Percentiles rank a stretch among this genome's conserved stretches.
Conservation (phyloP, 768 basidiomycete genomes). For the Gymnopilus junonius region DNA sequence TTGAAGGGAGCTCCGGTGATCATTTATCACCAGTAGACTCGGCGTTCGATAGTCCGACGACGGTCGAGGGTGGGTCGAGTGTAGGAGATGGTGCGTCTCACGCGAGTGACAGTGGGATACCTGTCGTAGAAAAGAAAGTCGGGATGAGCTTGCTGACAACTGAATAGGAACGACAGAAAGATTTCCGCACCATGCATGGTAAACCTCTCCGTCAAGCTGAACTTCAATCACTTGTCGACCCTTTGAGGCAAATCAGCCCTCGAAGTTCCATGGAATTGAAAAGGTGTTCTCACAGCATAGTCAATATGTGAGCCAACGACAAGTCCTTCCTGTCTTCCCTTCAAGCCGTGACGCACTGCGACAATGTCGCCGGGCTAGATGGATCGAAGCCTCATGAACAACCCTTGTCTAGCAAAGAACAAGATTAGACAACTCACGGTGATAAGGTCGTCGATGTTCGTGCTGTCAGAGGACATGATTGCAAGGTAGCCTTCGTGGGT, state of each 20-base stretch:
- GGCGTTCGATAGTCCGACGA: constrained; percentile 68
- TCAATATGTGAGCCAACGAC: constrained; percentile 80
- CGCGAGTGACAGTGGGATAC: constrained; percentile 81
- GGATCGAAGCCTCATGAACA: not conserved
- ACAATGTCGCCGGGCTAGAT: constrained; percentile 80
- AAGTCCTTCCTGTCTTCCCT: constrained; percentile 76
- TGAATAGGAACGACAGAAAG: not conserved
- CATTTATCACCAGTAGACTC: constrained; percentile 69
- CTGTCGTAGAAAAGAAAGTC: constrained; percentile 33
- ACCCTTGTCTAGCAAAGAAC: not conserved
- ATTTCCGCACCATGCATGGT: constrained; percentile 61
- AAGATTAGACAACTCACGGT: not conserved
- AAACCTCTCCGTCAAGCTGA: constrained; percentile 74
- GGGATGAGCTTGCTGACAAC: not conserved
- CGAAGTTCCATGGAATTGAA: not conserved
- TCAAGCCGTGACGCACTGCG: constrained; percentile 65
- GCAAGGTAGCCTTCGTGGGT: not conserved
- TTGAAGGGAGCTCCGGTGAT: not conserved
- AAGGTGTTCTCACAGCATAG: constrained; percentile 54
- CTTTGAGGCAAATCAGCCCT: constrained; percentile 37
- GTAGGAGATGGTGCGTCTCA: constrained; percentile 74
- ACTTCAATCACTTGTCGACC: constrained; percentile 85
- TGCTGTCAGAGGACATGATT: not conserved
- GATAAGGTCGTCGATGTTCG: not conserved
- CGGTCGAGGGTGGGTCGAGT: constrained; percentile 44